Conservation (phyloP, 345 rosid species). For the Garcia nutans region DNA sequence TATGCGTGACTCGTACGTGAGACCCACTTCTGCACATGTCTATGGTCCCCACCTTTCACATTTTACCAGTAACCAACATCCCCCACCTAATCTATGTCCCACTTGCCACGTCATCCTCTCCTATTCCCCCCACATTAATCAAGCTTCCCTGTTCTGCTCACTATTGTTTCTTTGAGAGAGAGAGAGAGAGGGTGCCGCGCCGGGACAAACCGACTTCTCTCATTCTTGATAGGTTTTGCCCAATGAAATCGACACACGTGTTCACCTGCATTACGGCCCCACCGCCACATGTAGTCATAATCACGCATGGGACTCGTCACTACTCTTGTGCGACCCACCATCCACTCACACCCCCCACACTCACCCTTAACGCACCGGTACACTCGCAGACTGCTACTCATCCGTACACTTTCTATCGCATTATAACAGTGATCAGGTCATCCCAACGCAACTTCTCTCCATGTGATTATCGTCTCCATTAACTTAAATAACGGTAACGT, state of each 20-base stretch:
- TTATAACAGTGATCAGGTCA: no score
- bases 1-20: conserved; percentile 10
- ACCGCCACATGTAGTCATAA: conserved; percentile 46
- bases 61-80: conserved; percentile 12
- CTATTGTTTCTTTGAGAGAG: background rate
- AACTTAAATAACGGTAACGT: background rate
- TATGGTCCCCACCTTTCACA: conserved; percentile 17
- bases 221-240: background rate
- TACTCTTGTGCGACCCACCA: conserved; percentile 20
- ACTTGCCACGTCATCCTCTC: background rate
- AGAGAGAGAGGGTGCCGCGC: background rate
- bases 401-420: background rate
- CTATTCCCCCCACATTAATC: conserved; percentile 7
- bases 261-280: conserved; percentile 7
- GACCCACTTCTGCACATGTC: conserved; percentile 38
- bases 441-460: conserved; percentile 10
- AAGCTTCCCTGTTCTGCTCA: conserved; percentile 14
- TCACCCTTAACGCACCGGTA: conserved; percentile 1
- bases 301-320: conserved; percentile 48
- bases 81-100: conserved; percentile 21
- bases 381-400: conserved; percentile 17
- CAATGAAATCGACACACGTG: conserved; percentile 29
- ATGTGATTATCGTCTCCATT: conserved; percentile 6
- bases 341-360: background rate
- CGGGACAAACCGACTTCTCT: conserved; percentile 38